Percentiles rank a stretch among this genome's conserved stretches.
These are phyloP conservation scores for Physcomitrium patens DNA, from an alignment of 225 moss, liverwort and hornwort species.

Conservation along the genomic window DNA sequence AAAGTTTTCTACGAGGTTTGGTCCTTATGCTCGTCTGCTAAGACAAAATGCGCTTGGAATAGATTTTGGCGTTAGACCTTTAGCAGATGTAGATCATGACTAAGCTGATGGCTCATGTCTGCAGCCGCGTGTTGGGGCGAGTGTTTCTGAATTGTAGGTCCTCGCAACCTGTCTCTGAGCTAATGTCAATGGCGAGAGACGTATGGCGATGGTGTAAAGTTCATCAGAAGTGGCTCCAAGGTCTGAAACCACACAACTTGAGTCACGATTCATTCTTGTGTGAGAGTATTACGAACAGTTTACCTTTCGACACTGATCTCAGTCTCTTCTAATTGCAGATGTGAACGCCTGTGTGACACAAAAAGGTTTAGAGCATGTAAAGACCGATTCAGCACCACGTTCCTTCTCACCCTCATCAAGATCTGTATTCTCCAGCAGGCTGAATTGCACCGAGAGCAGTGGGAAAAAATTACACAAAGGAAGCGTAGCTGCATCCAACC, in stretches of 20 bases:
- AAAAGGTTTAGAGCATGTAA: constrained; percentile 38
- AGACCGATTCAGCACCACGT: constrained; percentile 6
- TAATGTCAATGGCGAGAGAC: constrained; percentile 44
- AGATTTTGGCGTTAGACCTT: background rate
- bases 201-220: constrained; percentile 58
- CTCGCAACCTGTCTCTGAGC: constrained; percentile 13
- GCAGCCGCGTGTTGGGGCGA: constrained; percentile 18
- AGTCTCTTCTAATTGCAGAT: constrained; percentile 32
- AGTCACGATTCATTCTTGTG: background rate
- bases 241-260: constrained; percentile 15
- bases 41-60: background rate
- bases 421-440: constrained; percentile 15
- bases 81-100: background rate
- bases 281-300: background rate
- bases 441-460: constrained; percentile 37
- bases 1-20: background rate
- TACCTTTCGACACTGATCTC: constrained; percentile 10
- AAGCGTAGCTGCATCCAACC: constrained; percentile 32
- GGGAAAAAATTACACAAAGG: constrained; percentile 23
- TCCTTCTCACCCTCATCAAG: constrained; percentile 13
- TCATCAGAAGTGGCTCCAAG: constrained; percentile 60
- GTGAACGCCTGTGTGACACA: constrained; percentile 36
- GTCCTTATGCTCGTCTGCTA: background rate
- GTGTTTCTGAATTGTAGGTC: constrained; percentile 7
- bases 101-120: constrained; percentile 23